Conservation (phyloP, 306 rosid genomes). For the Cucurbita moschata region DNA sequence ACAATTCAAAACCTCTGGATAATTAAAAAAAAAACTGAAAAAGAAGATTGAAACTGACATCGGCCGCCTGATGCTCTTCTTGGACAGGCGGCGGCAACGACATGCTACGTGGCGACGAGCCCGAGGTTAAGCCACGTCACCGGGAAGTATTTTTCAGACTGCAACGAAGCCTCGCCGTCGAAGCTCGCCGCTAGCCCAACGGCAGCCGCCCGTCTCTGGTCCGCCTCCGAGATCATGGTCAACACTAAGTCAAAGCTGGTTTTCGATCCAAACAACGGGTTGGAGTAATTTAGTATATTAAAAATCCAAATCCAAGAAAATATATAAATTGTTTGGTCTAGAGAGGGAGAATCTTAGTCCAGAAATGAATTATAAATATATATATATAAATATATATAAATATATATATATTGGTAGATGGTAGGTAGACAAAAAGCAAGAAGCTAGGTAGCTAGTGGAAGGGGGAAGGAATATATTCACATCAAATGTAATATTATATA, state of each 20-base stretch:
- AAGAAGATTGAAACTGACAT: neutral
- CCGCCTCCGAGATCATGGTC: slow-evolving; percentile 45
- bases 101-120: slow-evolving; percentile 81
- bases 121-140: slow-evolving; percentile 36
- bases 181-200: slow-evolving; percentile 37
- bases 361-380: neutral
- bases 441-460: slow-evolving; percentile 8
- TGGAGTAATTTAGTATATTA: neutral
- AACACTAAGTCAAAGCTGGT: neutral
- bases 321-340: neutral
- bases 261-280: neutral
- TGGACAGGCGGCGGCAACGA: slow-evolving; percentile 70
- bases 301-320: neutral
- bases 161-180: slow-evolving; percentile 64
- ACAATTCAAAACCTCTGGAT: neutral
- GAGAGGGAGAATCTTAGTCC: neutral
- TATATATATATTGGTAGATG: neutral
- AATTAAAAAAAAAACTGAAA: neutral
- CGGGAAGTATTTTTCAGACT: slow-evolving; percentile 75
- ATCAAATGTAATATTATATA: slow-evolving; percentile 2
- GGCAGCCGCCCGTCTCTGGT: slow-evolving; percentile 58
- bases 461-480: slow-evolving; percentile 1
- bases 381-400: too few species aligned
- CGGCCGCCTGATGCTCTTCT: neutral
- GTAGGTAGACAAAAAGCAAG: slow-evolving; percentile 12